Conservation (phyloP, 2,329 filamentous ascomycete species). For the Amauroascus verrucosus region DNA sequence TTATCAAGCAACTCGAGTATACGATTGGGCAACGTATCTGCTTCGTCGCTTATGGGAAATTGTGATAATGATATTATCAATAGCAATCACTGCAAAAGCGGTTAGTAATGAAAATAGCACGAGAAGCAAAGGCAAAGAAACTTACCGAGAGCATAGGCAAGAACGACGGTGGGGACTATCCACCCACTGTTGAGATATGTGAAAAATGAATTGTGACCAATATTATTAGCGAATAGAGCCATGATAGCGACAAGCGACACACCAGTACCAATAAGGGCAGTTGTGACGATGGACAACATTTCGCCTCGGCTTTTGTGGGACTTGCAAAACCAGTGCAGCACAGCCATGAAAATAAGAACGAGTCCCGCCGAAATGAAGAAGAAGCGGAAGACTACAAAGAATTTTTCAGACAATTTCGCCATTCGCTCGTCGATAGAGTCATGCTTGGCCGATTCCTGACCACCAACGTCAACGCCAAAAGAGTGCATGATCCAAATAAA, state of each 20-base stretch:
- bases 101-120: background rate
- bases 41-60: slow-evolving; percentile 7
- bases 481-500: slow-evolving; percentile 13
- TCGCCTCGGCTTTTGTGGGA: slow-evolving; percentile 18
- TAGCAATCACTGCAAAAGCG: slow-evolving; percentile 4
- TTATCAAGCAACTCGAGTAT: background rate
- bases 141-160: slow-evolving; percentile 10
- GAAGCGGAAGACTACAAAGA: slow-evolving; percentile 22
- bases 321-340: slow-evolving; percentile 21
- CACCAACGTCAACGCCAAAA: slow-evolving; percentile 12
- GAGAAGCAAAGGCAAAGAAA: background rate
- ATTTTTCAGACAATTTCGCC: slow-evolving; percentile 25
- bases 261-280: slow-evolving; percentile 9
- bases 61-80: slow-evolving; percentile 8
- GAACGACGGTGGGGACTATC: slow-evolving; percentile 12
- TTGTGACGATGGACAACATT: slow-evolving; percentile 14
- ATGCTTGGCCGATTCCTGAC: background rate
- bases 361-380: slow-evolving; percentile 31
- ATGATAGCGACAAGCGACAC: slow-evolving; percentile 13
- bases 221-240: background rate
- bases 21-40: slow-evolving; percentile 1
- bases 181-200: slow-evolving; percentile 8
- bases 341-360: slow-evolving; percentile 28
- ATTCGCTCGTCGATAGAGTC: background rate
- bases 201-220: background rate